These are phyloP conservation scores for Kuraishia floccosa DNA, from an alignment of 805 yeast genomes.

Conservation along the genomic window DNA sequence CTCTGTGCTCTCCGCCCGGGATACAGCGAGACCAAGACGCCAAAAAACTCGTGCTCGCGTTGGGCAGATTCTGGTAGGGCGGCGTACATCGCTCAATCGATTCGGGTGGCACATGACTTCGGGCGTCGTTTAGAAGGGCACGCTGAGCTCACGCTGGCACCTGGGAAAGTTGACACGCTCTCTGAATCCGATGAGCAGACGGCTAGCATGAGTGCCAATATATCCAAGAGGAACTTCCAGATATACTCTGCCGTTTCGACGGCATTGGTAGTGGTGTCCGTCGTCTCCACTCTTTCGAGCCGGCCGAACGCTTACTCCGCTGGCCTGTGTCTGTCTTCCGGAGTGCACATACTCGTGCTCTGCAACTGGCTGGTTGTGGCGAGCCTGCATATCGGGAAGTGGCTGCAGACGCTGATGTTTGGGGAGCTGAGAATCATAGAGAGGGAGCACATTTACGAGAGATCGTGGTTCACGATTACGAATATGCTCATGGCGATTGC, in stretches of 20 bases:
- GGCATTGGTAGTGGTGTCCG: constrained; percentile 20
- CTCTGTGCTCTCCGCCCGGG: too few relatives aligned
- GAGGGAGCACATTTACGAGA: constrained; percentile 59
- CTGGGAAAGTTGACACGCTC: too few relatives aligned
- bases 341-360: constrained; percentile 28
- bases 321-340: constrained; percentile 38
- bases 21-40: too few relatives aligned
- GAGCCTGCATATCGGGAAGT: constrained; percentile 27
- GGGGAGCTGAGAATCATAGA: constrained; percentile 72
- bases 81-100: too few relatives aligned
- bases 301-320: constrained; percentile 39
- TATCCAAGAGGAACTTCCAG: not conserved
- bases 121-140: too few relatives aligned
- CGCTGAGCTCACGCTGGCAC: too few relatives aligned
- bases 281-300: constrained; percentile 22
- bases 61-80: too few relatives aligned
- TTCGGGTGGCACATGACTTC: too few relatives aligned
- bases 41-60: too few relatives aligned
- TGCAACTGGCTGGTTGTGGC: constrained; percentile 30
- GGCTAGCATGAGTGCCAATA: not conserved
- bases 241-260: constrained; percentile 19
- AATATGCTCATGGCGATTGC: constrained; percentile 49
- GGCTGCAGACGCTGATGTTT: constrained; percentile 44
- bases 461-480: constrained; percentile 52
- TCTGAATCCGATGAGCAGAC: too few relatives aligned